phyloP scores from a whole-genome alignment of 2,329 filamentous ascomycete genomes.

The Penicillium sp. region DNA sequence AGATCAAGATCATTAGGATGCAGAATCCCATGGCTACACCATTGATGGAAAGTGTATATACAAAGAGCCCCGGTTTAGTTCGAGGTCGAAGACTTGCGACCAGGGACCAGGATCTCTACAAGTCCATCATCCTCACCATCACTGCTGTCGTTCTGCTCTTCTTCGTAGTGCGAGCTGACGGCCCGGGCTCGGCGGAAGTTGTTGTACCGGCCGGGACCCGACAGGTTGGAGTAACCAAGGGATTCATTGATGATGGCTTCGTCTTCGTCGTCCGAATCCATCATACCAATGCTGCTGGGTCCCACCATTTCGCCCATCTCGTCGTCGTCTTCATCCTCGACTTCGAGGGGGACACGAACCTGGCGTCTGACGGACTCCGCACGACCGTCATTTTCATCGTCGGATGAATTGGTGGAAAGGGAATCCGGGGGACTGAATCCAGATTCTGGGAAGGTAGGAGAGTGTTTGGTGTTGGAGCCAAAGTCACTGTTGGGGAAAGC shows the following conservation, averaged over 20 bases:
- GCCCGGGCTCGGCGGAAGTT: conserved; percentile 45
- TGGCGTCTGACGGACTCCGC: conserved; percentile 42
- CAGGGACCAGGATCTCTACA: conserved; percentile 49
- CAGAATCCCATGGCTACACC: conserved; percentile 17
- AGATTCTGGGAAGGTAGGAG: conserved; percentile 40
- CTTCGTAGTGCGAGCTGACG: conserved; percentile 36
- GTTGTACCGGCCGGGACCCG: conserved; percentile 44
- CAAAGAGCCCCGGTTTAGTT: conserved; percentile 15
- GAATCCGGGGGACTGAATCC: conserved; percentile 43
- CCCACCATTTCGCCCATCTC: conserved; percentile 53
- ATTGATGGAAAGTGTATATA: conserved; percentile 26
- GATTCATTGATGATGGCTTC: conserved; percentile 62
- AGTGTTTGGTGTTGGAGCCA: conserved; percentile 27
- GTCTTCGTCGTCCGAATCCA: conserved; percentile 56
- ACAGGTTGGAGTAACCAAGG: conserved; percentile 70
- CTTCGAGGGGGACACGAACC: conserved; percentile 58
- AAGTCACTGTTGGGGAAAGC: conserved; percentile 38
- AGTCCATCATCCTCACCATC: conserved; percentile 47
- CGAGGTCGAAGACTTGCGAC: conserved; percentile 36
- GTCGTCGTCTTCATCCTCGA: conserved; percentile 57
- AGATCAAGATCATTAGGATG: conserved; percentile 13
- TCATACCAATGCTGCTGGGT: conserved; percentile 47
- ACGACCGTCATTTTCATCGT: conserved; percentile 42
- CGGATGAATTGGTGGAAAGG: conserved; percentile 45
- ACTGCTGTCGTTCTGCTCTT: conserved; percentile 48